Base-by-base conservation (phyloP, 2,329 filamentous ascomycete genomes). In the Alternaria postmessia region DNA sequence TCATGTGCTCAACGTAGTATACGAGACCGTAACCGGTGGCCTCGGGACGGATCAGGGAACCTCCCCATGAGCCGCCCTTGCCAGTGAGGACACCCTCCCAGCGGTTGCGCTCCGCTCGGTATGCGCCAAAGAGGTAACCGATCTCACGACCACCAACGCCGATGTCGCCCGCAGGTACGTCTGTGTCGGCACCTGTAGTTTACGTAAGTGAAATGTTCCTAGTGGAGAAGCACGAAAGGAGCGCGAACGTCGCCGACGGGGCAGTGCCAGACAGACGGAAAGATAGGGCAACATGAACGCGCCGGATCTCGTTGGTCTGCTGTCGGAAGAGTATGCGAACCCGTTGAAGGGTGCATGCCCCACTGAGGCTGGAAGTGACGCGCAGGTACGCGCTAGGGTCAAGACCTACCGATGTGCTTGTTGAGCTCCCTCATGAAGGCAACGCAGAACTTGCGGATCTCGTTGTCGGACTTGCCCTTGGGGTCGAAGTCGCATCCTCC, bases 401-500 rank as follows among this genome's bases (percentile, higher is more conserved):
- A 51, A 47, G 34, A 67, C 69, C 62, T 71, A 72, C 70, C 75
- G 78, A 98, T 98, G 87, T 98, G 94, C 84, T 92, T 93, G 85
- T 87, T 91, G 65, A 99, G 88, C 86, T 97, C 92, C 73, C 89
- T 89, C 95, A 98, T 98, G 86, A 98, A 99, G 61, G 93, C 84
- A 68, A 91, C 89, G 85, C 94, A 98, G 88, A 99, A 98, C 79
- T 92, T 92, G 77, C 95, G 92, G 84, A 98, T 98, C 87, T 98
- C 95, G 80, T 89, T 91, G 83, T 99, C 94, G 57, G 90, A 91
- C 88, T 97, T 98, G 85, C 93, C 94, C 88, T 98, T 99, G 81
- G 95, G 95, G 83, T 98, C 93, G 81, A 99, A 98, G 86, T 98
- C 95, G 80, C 94, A 90, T 76, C 95, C 95, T 83, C 95, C 95